phyloP scores from a whole-genome alignment of 1,284 basidiomycete genomes.

The Gomphus bonarii region DNA sequence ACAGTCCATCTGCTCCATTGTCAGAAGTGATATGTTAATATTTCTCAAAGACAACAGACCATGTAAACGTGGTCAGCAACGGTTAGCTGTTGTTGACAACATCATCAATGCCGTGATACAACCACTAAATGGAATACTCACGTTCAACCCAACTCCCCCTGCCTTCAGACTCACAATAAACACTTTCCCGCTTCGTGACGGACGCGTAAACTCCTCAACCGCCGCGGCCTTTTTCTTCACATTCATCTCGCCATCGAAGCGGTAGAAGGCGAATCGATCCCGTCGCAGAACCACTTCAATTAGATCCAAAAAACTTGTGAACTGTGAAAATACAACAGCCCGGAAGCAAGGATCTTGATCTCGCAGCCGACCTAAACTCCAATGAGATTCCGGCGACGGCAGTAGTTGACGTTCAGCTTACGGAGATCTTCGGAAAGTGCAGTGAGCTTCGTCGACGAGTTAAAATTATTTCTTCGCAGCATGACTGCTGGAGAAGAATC shows the following conservation, averaged over 20 bases:
- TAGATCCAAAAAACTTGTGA: constrained; percentile 73
- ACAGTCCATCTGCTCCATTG: constrained; percentile 69
- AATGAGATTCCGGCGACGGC: not conserved
- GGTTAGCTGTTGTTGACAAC: constrained; percentile 40
- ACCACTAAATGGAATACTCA: constrained; percentile 23
- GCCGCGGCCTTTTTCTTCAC: constrained; percentile 74
- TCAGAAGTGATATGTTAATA: constrained; percentile 5
- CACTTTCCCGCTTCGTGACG: constrained; percentile 62
- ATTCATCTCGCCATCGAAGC: constrained; percentile 93
- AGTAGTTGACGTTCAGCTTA: constrained; percentile 22
- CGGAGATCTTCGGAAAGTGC: constrained; percentile 63
- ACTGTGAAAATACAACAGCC: constrained; percentile 85
- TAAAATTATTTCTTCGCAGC: constrained; percentile 73
- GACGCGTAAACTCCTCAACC: constrained; percentile 63
- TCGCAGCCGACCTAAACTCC: constrained; percentile 40
- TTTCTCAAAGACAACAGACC: constrained; percentile 31
- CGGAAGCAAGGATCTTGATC: constrained; percentile 73
- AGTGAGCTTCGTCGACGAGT: constrained; percentile 80
- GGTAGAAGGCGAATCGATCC: constrained; percentile 63
- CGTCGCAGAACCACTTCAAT: constrained; percentile 72
- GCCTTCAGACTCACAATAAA: constrained; percentile 88
- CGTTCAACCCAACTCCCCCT: constrained; percentile 88
- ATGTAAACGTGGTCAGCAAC: constrained; percentile 81
- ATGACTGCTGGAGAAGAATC: constrained; percentile 36
- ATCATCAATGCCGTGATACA: constrained; percentile 1